Base-by-base conservation (phyloP, 345 rosid species). In the Populus alba region DNA sequence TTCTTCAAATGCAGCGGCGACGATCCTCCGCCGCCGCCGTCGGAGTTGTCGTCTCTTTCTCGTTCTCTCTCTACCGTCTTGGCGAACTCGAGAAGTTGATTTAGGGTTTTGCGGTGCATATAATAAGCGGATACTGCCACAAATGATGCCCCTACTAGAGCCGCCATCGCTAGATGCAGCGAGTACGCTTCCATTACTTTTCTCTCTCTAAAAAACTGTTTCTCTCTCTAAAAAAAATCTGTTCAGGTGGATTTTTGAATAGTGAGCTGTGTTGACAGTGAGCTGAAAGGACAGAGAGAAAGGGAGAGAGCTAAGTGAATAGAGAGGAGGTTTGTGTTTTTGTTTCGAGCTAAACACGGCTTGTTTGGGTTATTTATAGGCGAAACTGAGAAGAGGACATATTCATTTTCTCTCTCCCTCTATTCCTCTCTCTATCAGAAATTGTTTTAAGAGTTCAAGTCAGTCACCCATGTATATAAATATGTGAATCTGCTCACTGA, bases 31-130 rank as follows among this genome's bases (percentile, higher is more conserved):
- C 41, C 69, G 77, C 85, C 93, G 9, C 72, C 90, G 8, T 84
- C 95, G 22, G 93, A 78, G 79, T 82, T 79, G 43, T 83, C 90
- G 4, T 85, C 82, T 22, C 78, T 75, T 61, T 88, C 94, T 31
- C 79, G 63, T 10, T 78, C 85, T 55, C 91, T 86, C 89, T 92
- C 95, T 38, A 91, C 87, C 29, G 93, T 81, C 85, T 88, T 92
- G 8, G 98, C 96, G 77, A 95, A 90, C 87, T 97, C 99, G 45
- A 97, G 93, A 38, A 97, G 80, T 87, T 92, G 97, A 78, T 81
- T 90, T 41, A 97, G 91, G 74, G 98, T 95, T 89, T 94, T 97
- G 70, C 96, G 87, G 83, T 97, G 98, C 98, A 92, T 91, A 79
- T 85, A 91, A 73, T 91, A 91, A 3, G 97, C 97, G 38, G 98